Percentiles rank a stretch among this genome's conserved stretches.
phyloP scores from a whole-genome alignment of 306 rosid species.

The Trifolium pratense region DNA sequence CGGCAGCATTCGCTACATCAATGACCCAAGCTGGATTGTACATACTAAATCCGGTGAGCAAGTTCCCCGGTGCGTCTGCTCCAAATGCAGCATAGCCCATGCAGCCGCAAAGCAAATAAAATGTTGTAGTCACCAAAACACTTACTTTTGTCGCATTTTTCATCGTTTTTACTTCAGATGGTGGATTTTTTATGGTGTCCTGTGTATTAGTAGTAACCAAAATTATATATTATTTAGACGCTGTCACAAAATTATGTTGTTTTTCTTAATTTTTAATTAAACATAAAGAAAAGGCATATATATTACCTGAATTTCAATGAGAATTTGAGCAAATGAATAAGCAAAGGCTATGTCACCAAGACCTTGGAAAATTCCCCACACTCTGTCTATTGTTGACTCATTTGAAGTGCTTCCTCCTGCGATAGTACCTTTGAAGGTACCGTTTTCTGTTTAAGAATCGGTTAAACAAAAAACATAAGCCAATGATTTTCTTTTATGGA shows the following conservation, averaged over 20 bases:
- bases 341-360: conserved; percentile 70
- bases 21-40: conserved; percentile 73
- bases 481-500: neutral
- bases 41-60: conserved; percentile 76
- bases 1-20: conserved; percentile 69
- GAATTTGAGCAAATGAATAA: conserved; percentile 55
- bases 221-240: neutral
- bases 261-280: neutral
- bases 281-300: neutral
- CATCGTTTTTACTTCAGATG: conserved; percentile 81
- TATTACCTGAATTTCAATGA: conserved; percentile 67
- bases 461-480: neutral
- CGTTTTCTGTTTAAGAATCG: conserved; percentile 46
- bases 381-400: conserved; percentile 41
- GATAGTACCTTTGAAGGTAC: conserved; percentile 53
- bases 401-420: conserved; percentile 44
- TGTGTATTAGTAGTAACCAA: conserved; percentile 28
- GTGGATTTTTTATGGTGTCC: conserved; percentile 79
- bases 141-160: conserved; percentile 64
- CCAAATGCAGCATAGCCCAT: conserved; percentile 84
- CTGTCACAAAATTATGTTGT: neutral
- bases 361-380: conserved; percentile 58
- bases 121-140: conserved; percentile 57
- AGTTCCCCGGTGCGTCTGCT: conserved; percentile 65
- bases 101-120: conserved; percentile 80